A percentile compares a stretch with the other conserved stretches of the same genome.
Evolutionary conservation across 2,329 filamentous ascomycete species (phyloP).

Genomic region (Scytalidium sp.): DNA sequence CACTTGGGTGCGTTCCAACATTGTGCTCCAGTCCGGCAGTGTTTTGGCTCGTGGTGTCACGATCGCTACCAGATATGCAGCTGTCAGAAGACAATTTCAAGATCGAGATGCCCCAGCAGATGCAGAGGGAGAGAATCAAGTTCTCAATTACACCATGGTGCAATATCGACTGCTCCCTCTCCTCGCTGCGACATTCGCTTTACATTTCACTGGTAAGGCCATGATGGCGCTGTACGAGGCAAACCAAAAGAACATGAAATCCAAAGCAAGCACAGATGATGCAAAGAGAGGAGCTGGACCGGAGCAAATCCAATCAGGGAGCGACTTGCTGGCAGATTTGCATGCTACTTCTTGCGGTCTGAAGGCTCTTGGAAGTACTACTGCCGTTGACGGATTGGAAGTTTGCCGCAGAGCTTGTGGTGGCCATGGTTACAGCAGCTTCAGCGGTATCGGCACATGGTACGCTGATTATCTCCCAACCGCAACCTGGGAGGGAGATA

Average conservation of each 20-base stretch:
- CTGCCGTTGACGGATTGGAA: slow-evolving; percentile 72
- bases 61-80: slow-evolving; percentile 72
- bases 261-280: slow-evolving; percentile 30
- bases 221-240: slow-evolving; percentile 74
- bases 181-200: slow-evolving; percentile 71
- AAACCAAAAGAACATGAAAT: slow-evolving; percentile 66
- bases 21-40: slow-evolving; percentile 70
- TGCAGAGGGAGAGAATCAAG: slow-evolving; percentile 64
- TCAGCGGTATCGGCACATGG: slow-evolving; percentile 72
- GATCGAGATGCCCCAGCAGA: slow-evolving; percentile 63
- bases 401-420: slow-evolving; percentile 73
- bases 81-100: slow-evolving; percentile 75
- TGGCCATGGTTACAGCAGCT: slow-evolving; percentile 73
- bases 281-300: slow-evolving; percentile 58
- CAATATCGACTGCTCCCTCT: slow-evolving; percentile 71
- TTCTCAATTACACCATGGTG: slow-evolving; percentile 80
- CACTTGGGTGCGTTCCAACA: slow-evolving; percentile 71
- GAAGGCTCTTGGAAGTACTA: slow-evolving; percentile 70
- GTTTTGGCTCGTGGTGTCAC: slow-evolving; percentile 74
- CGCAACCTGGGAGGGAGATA: slow-evolving; percentile 69
- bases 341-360: slow-evolving; percentile 75
- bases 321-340: slow-evolving; percentile 68
- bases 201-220: slow-evolving; percentile 73
- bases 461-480: slow-evolving; percentile 75
- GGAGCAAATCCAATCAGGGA: slow-evolving; percentile 63